These are phyloP conservation scores for Penicillium fimorum DNA, from an alignment of 495 filamentous ascomycete genomes.

Conservation along the genomic window DNA sequence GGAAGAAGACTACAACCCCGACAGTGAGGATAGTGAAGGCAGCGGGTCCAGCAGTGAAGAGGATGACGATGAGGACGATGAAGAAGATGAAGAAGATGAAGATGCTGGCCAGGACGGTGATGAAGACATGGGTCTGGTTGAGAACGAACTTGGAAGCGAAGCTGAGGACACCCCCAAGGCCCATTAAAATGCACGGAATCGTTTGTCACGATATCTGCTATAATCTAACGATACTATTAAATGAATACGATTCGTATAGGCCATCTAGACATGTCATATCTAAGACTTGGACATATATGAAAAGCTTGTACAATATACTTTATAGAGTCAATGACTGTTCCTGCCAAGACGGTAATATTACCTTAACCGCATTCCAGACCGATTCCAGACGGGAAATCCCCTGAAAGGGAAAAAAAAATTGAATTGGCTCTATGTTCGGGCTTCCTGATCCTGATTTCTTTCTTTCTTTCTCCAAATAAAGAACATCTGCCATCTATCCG, in stretches of 20 bases:
- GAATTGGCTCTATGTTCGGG: not conserved
- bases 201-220: not conserved
- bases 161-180: constrained; percentile 37
- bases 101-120: constrained; percentile 44
- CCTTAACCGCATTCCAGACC: constrained; percentile 32
- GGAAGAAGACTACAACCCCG: constrained; percentile 87
- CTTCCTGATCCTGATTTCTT: not conserved
- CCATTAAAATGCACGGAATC: constrained; percentile 14
- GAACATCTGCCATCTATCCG: not conserved
- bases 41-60: constrained; percentile 57
- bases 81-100: constrained; percentile 49
- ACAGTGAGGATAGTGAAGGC: constrained; percentile 73
- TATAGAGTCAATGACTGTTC: not conserved
- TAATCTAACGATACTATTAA: not conserved
- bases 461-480: not conserved
- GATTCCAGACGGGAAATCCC: constrained; percentile 23
- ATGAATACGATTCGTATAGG: not conserved
- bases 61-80: constrained; percentile 50
- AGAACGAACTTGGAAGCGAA: constrained; percentile 41
- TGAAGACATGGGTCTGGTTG: constrained; percentile 49
- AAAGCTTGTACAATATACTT: not conserved
- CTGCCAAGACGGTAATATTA: constrained; percentile 29
- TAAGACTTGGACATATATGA: not conserved
- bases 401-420: constrained; percentile 11
- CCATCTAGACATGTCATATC: constrained; percentile 1